These are phyloP conservation scores for Myriangium duriaei DNA, from an alignment of 2,329 filamentous ascomycete genomes.

Conservation along the genomic window DNA sequence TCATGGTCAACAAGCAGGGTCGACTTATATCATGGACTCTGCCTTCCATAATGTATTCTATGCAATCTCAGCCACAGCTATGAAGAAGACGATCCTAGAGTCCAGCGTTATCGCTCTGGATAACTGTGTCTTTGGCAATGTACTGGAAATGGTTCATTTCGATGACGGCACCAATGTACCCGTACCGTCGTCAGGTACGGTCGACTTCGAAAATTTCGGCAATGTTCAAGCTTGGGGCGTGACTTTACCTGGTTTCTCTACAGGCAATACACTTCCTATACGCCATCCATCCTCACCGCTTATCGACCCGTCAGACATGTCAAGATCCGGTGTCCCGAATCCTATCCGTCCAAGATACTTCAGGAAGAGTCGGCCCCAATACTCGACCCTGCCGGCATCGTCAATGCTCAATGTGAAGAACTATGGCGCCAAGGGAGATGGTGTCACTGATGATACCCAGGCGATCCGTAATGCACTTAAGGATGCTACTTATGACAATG, in stretches of 20 bases:
- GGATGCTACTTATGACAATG: constrained; percentile 21
- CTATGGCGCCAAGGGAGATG: constrained; percentile 40
- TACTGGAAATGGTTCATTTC: constrained; percentile 32
- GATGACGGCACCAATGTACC: constrained; percentile 25
- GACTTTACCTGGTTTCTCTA: constrained; percentile 30
- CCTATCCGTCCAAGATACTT: constrained; percentile 33
- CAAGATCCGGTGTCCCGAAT: too few relatives aligned
- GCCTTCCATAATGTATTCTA: too few relatives aligned
- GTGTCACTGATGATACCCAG: constrained; percentile 68
- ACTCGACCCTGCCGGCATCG: constrained; percentile 1
- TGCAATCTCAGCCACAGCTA: constrained; percentile 39
- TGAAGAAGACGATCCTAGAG: constrained; percentile 42
- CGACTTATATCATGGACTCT: constrained; percentile 45
- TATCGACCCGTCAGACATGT: too few relatives aligned
- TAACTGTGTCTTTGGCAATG: constrained; percentile 41
- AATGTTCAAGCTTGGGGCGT: constrained; percentile 34
- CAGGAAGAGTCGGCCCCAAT: not conserved
- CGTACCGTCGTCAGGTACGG: constrained; percentile 23
- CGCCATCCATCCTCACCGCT: too few relatives aligned
- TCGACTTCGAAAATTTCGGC: constrained; percentile 30
- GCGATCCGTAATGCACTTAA: constrained; percentile 56
- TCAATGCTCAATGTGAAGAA: constrained; percentile 28
- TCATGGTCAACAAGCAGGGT: constrained; percentile 38
- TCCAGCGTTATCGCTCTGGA: too few relatives aligned
- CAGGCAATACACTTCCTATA: too few relatives aligned